Percentiles rank a stretch among this genome's conserved stretches.
These are phyloP conservation scores for Serpula lacrymans DNA, from an alignment of 768 basidiomycete genomes.

Conservation along the genomic window DNA sequence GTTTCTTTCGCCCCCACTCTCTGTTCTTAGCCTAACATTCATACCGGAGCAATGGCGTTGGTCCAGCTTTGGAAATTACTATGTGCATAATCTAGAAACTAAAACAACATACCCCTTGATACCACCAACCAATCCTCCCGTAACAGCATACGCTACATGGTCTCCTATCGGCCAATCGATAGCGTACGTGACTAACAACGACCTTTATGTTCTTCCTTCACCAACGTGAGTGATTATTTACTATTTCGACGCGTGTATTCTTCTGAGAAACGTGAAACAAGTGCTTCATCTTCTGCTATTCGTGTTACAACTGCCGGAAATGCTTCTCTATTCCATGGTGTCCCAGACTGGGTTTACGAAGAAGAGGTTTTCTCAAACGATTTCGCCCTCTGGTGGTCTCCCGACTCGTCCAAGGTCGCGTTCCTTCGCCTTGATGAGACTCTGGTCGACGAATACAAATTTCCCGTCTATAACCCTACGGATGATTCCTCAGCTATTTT, in stretches of 20 bases:
- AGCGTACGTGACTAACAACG: slow-evolving; percentile 83
- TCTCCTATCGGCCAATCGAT: slow-evolving; percentile 79
- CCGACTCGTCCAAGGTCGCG: slow-evolving; percentile 55
- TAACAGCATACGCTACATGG: slow-evolving; percentile 81
- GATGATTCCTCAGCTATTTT: slow-evolving; percentile 63
- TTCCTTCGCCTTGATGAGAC: slow-evolving; percentile 90
- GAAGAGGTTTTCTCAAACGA: slow-evolving; percentile 80
- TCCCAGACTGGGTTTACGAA: slow-evolving; percentile 98
- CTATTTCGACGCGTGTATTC: background rate
- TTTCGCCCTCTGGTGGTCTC: slow-evolving; percentile 89
- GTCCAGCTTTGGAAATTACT: slow-evolving; percentile 89
- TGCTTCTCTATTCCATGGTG: slow-evolving; percentile 85
- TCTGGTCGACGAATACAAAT: slow-evolving; percentile 77
- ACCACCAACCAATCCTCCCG: slow-evolving; percentile 64
- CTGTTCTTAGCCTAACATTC: slow-evolving; percentile 3
- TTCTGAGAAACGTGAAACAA: slow-evolving; percentile 9
- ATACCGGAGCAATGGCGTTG: slow-evolving; percentile 85
- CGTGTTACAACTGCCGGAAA: slow-evolving; percentile 82
- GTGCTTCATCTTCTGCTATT: slow-evolving; percentile 46
- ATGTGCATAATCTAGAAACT: slow-evolving; percentile 76
- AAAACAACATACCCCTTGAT: slow-evolving; percentile 69
- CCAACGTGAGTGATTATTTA: slow-evolving; percentile 48
- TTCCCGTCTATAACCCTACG: slow-evolving; percentile 91
- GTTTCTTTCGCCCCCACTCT: background rate
- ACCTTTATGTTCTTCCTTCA: slow-evolving; percentile 79